phyloP scores from a whole-genome alignment of 2,329 filamentous ascomycete genomes.

The Bipolaris bicolor region DNA sequence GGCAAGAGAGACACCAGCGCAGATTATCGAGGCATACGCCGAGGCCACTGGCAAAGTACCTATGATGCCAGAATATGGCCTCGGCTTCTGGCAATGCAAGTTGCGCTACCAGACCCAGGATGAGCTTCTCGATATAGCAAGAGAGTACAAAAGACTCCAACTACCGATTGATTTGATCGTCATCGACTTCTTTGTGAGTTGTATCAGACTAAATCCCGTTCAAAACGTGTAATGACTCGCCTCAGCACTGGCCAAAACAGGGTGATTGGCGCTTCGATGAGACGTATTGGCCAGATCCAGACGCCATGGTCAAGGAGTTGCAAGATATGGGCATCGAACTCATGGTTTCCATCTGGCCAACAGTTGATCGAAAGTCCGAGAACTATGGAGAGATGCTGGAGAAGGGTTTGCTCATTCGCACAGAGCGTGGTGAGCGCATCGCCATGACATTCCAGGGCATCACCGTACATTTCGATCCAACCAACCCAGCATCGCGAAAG shows the following conservation, averaged over 20 bases:
- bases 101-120: slow-evolving; percentile 70
- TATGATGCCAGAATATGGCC: slow-evolving; percentile 71
- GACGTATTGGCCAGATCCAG: slow-evolving; percentile 68
- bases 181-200: slow-evolving; percentile 63
- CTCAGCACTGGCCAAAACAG: slow-evolving; percentile 65
- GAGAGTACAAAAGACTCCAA: slow-evolving; percentile 62
- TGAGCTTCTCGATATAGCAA: slow-evolving; percentile 64
- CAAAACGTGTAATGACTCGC: neutral
- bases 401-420: slow-evolving; percentile 64
- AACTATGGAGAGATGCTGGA: slow-evolving; percentile 69
- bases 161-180: slow-evolving; percentile 71
- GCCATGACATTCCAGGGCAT: slow-evolving; percentile 66
- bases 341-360: slow-evolving; percentile 75
- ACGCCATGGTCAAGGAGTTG: slow-evolving; percentile 68
- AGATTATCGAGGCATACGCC: slow-evolving; percentile 64
- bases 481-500: slow-evolving; percentile 63
- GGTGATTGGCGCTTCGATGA: slow-evolving; percentile 72
- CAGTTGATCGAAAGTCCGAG: slow-evolving; percentile 64
- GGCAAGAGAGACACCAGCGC: slow-evolving; percentile 60
- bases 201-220: neutral
- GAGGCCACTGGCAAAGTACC: slow-evolving; percentile 62
- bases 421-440: slow-evolving; percentile 64
- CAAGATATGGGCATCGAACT: slow-evolving; percentile 65
- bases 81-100: slow-evolving; percentile 74
- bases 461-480: slow-evolving; percentile 67